Evolutionary conservation across 805 yeast genomes (phyloP).

Genomic region (Henningerozyma blattae): DNA sequence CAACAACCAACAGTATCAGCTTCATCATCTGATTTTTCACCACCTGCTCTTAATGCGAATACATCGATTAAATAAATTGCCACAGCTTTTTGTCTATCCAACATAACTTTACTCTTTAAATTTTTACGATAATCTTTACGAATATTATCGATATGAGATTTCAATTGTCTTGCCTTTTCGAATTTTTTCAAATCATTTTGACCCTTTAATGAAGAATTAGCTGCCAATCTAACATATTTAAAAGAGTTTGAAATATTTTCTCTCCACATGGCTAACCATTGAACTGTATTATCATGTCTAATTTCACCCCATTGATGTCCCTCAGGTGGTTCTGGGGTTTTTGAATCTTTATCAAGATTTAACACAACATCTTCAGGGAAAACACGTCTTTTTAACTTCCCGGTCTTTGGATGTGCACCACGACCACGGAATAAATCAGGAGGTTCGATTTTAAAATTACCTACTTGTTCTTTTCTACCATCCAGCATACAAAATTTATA

Average conservation of each 20-base stretch:
- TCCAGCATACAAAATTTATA: conserved; percentile 70
- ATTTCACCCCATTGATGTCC: conserved; percentile 91
- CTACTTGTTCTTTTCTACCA: conserved; percentile 85
- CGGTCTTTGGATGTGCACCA: conserved; percentile 95
- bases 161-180: conserved; percentile 83
- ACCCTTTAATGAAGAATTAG: conserved; percentile 83
- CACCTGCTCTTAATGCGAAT: conserved; percentile 94
- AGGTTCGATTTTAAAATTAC: conserved; percentile 90
- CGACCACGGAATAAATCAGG: conserved; percentile 95
- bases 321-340: conserved; percentile 69
- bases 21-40: conserved; percentile 93
- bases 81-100: conserved; percentile 82
- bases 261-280: conserved; percentile 97
- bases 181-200: conserved; percentile 83
- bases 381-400: conserved; percentile 78
- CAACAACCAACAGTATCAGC: conserved; percentile 99
- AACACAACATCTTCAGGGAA: conserved; percentile 80
- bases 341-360: conserved; percentile 62
- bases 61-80: conserved; percentile 88
- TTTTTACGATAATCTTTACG: conserved; percentile 62
- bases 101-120: conserved; percentile 66
- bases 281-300: conserved; percentile 76
- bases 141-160: conserved; percentile 56
- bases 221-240: conserved; percentile 87
- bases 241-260: conserved; percentile 77